Percentiles rank a stretch among this genome's conserved stretches.
Evolutionary conservation across 2,329 filamentous ascomycete species (phyloP).

Genomic region (Fusarium illudens): DNA sequence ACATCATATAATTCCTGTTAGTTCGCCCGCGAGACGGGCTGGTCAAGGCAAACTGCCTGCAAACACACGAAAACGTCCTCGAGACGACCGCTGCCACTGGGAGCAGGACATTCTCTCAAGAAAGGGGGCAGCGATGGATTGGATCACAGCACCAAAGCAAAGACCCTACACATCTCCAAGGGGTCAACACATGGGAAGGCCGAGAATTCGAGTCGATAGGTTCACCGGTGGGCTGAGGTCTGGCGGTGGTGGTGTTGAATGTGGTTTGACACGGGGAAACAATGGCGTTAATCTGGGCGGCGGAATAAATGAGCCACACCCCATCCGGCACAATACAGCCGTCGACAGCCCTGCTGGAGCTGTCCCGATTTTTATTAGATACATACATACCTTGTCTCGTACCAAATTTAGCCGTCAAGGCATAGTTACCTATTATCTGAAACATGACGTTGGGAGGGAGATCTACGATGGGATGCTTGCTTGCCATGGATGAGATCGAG

Average conservation of each 20-base stretch:
- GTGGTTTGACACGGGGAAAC: constrained; percentile 30
- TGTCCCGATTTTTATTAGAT: constrained; percentile 6
- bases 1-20: neutral
- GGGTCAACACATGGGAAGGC: neutral
- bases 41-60: constrained; percentile 6
- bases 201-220: constrained; percentile 1
- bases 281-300: constrained; percentile 29
- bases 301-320: constrained; percentile 11
- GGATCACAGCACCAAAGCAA: neutral
- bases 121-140: neutral
- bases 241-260: constrained; percentile 29
- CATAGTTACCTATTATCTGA: constrained; percentile 3
- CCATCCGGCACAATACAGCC: constrained; percentile 20
- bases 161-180: neutral
- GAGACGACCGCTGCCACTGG: neutral
- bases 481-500: constrained; percentile 7
- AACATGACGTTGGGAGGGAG: constrained; percentile 20
- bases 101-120: constrained; percentile 1
- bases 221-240: constrained; percentile 20
- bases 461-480: constrained; percentile 27
- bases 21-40: constrained; percentile 15
- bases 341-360: constrained; percentile 5
- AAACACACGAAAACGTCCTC: neutral
- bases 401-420: neutral
- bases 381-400: neutral